Evolutionary conservation across 345 rosid genomes (phyloP), one percentile per base, ranked within the genome.

Genomic region (Alliaria petiolata): DNA sequence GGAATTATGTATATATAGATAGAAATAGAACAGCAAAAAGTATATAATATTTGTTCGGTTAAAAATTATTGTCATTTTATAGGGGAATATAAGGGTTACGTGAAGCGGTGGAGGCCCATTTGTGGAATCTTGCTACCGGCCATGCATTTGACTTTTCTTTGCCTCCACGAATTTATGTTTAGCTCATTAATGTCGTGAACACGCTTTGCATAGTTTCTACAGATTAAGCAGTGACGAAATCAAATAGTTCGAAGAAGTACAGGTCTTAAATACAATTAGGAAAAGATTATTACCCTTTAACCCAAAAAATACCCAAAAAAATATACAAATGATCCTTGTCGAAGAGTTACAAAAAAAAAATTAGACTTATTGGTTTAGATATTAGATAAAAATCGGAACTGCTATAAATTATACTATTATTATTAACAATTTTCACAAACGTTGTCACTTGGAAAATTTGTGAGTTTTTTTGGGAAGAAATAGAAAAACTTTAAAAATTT

Each of bases 91-190:
- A 8, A 60, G 51, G 43, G 0, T 62, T 62, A 72, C 28, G 62
- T 33, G 60, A 31, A 54, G 60, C 60, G 38, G 61, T 64, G 57
- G 65, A 54, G 49, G 20, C 64, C 56, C 39, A 47, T 33, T 63
- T 63, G 7, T 72, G 70, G 57, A 44, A 13, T 44, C 31, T 54
- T 51, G 54, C 47, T 19, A 72, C 76, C 57, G 77, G 13, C 65
- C 70, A 64, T 55, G 58, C 42, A 45, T 26, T 72, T 64, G 77
- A 72, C 65, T 64, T 72, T 64, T 22, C 53, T 53, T 15, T 72
- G 76, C 64, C 38, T 63, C 63, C 56, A 72, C 70, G 38, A 36
- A 38, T 72, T 64, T 64, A 57, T 72, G 70, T 55, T 72, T 45
- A 44, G 16, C 40, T 72, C 76, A 54, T 72, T 42, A 31, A 71